Evolutionary conservation across 176 grass and related monocot species (phyloP).

Genomic region (Ensete ventricosum): DNA sequence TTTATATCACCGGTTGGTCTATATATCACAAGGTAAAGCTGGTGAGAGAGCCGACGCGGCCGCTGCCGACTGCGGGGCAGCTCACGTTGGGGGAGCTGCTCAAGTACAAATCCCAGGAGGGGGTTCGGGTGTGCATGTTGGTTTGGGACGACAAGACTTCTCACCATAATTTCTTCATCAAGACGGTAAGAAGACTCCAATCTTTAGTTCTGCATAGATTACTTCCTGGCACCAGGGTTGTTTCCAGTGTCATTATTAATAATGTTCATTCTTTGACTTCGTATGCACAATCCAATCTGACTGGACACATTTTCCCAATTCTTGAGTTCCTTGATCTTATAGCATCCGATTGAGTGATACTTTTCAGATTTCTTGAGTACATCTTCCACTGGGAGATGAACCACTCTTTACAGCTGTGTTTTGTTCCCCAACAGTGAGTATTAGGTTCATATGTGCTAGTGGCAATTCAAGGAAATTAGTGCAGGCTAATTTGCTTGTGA

Average conservation of each 20-base stretch:
- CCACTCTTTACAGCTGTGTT: too few relatives aligned
- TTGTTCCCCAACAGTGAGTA: too few relatives aligned
- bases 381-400: too few relatives aligned
- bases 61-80: slow-evolving; percentile 34
- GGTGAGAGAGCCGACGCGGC: slow-evolving; percentile 50
- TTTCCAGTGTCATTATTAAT: background rate
- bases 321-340: too few relatives aligned
- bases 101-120: slow-evolving; percentile 98
- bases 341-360: too few relatives aligned
- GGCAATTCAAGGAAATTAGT: background rate
- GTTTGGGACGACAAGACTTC: slow-evolving; percentile 99
- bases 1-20: slow-evolving; percentile 91
- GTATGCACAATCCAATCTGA: too few relatives aligned
- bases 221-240: background rate
- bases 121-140: slow-evolving; percentile 82
- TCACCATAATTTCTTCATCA: slow-evolving; percentile 75
- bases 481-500: background rate
- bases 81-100: slow-evolving; percentile 79
- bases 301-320: too few relatives aligned
- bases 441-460: too few relatives aligned
- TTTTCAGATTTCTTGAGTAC: too few relatives aligned
- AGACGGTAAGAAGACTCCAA: slow-evolving; percentile 43
- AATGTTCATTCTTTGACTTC: too few relatives aligned
- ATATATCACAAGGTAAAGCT: slow-evolving; percentile 74
- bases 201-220: background rate